Evolutionary conservation across 352 stramenopile genomes (phyloP).

Genomic region (Pythium phragmitis): DNA sequence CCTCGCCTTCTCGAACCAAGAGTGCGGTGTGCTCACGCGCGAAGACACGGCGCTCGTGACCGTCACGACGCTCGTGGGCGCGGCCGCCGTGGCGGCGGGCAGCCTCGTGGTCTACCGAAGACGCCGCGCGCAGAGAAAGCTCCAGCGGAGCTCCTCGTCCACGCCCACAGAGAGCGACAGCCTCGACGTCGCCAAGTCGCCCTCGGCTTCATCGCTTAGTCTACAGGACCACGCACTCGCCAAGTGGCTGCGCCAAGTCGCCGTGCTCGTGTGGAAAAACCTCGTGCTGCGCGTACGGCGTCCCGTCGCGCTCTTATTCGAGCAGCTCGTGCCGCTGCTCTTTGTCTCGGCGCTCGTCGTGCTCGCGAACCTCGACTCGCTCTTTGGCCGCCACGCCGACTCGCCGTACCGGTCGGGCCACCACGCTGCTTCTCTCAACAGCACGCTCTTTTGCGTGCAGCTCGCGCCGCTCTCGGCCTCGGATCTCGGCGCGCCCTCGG

Average conservation of each 20-base stretch:
- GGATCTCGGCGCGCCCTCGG: constrained; percentile 28
- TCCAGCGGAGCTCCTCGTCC: neutral
- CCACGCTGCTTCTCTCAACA: constrained; percentile 12
- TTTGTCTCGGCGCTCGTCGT: constrained; percentile 36
- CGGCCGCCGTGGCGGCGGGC: neutral
- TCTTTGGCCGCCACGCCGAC: constrained; percentile 15
- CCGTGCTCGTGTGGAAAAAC: constrained; percentile 49
- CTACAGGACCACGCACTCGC: constrained; percentile 4
- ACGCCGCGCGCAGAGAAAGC: neutral
- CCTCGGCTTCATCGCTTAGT: neutral
- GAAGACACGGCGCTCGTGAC: constrained; percentile 22
- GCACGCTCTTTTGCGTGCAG: constrained; percentile 30
- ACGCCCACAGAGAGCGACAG: neutral
- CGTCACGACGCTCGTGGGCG: constrained; percentile 1
- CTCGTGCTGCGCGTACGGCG: constrained; percentile 30
- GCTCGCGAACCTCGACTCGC: constrained; percentile 36
- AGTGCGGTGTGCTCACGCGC: constrained; percentile 18
- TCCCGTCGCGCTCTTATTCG: constrained; percentile 31
- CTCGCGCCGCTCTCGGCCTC: constrained; percentile 7
- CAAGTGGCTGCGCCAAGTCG: constrained; percentile 26
- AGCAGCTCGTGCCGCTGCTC: constrained; percentile 40
- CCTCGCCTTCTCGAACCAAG: constrained; percentile 27
- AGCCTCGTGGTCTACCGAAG: constrained; percentile 5
- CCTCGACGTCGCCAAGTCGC: too few species aligned
- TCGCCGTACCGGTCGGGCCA: neutral